Percentiles rank a stretch among this genome's conserved stretches.
These are phyloP conservation scores for Pugionium cornutum DNA, from an alignment of 345 rosid species.

Conservation along the genomic window DNA sequence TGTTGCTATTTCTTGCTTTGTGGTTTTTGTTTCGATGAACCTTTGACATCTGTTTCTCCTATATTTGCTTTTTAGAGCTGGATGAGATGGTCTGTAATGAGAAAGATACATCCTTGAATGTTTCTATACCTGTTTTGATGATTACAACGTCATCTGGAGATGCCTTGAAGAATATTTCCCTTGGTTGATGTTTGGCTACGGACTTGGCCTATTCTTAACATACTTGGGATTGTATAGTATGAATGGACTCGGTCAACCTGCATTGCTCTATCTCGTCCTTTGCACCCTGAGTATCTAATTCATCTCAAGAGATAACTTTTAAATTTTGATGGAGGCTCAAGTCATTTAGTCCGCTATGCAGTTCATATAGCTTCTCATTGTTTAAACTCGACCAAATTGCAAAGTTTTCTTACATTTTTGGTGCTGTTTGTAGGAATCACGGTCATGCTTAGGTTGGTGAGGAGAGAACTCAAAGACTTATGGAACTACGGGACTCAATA, in stretches of 20 bases:
- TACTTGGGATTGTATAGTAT: constrained; percentile 86
- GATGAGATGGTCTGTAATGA: constrained; percentile 73
- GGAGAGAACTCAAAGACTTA: constrained; percentile 67
- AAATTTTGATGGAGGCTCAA: neutral
- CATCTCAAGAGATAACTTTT: neutral
- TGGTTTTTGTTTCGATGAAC: constrained; percentile 4
- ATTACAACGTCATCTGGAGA: constrained; percentile 69
- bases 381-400: no score
- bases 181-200: constrained; percentile 82
- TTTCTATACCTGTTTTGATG: constrained; percentile 76
- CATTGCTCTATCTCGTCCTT: constrained; percentile 97
- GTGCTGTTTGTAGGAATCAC: constrained; percentile 49
- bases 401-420: no score
- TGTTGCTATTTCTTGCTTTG: no score
- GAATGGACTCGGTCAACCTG: constrained; percentile 97
- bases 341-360: neutral
- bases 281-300: constrained; percentile 75
- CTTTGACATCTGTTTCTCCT: constrained; percentile 11
- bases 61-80: constrained; percentile 49
- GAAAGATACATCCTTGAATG: constrained; percentile 46
- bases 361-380: no score
- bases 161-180: constrained; percentile 65
- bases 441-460: constrained; percentile 54
- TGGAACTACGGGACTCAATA: constrained; percentile 53
- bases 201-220: constrained; percentile 75